Evolutionary conservation across 1,284 basidiomycete species (phyloP).

Genomic region (Xerocomus amazonicus): DNA sequence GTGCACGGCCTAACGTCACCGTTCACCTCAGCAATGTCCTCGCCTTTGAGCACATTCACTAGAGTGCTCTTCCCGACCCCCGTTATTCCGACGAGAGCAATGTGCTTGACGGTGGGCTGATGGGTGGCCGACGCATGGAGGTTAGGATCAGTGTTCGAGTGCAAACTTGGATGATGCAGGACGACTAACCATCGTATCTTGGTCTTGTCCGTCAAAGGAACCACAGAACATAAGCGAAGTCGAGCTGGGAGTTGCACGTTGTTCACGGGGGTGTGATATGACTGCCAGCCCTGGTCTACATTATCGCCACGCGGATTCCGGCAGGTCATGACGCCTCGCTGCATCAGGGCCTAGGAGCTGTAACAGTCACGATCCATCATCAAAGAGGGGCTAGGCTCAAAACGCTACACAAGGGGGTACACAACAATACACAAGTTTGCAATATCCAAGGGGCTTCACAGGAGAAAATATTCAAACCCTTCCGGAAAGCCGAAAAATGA

Average conservation of each 20-base stretch:
- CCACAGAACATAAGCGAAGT: conserved; percentile 1
- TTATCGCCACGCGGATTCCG: conserved; percentile 13
- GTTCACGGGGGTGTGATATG: not conserved
- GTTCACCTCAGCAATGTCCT: conserved; percentile 12
- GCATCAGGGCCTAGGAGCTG: not conserved
- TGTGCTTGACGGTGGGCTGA: conserved; percentile 4
- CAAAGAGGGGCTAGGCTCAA: too few species aligned
- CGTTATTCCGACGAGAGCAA: conserved; percentile 25
- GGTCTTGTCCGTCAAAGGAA: not conserved
- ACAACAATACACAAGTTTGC: too few species aligned
- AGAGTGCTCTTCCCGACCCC: conserved; percentile 30
- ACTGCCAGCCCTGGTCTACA: conserved; percentile 3
- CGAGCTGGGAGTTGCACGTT: too few species aligned
- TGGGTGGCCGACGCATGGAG: conserved; percentile 1
- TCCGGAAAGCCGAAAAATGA: conserved; percentile 16
- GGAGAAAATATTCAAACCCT: not conserved
- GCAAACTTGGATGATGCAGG: too few species aligned
- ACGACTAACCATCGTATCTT: not conserved
- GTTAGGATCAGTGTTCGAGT: conserved; percentile 3
- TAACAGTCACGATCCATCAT: not conserved
- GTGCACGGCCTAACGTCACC: conserved; percentile 26
- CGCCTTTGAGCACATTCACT: conserved; percentile 24
- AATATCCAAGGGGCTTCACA: not conserved
- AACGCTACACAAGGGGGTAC: too few species aligned
- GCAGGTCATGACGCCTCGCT: conserved; percentile 12